Percentiles rank a stretch among this genome's conserved stretches.
These are phyloP conservation scores for Trichoderma hamatum DNA, from an alignment of 2,329 filamentous ascomycete genomes.

Conservation along the genomic window DNA sequence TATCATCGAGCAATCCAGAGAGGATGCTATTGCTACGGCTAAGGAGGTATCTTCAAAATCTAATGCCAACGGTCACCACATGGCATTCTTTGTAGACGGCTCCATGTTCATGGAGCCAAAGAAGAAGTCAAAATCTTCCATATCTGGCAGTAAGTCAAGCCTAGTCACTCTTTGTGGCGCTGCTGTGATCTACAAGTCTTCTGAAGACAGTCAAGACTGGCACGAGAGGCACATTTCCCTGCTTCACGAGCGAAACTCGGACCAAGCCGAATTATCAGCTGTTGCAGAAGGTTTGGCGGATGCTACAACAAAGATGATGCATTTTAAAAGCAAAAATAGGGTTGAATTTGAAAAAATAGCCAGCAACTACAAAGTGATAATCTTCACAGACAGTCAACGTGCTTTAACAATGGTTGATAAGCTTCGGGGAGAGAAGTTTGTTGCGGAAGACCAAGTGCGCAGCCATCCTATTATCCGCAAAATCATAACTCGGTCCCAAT, in stretches of 20 bases:
- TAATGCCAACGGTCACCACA: not conserved
- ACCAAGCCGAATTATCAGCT: fast-evolving
- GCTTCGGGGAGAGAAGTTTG: not conserved
- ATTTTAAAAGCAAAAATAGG: not conserved
- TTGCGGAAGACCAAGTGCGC: not conserved
- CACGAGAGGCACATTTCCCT: not conserved
- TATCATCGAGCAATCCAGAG: not conserved
- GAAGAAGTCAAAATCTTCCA: not conserved
- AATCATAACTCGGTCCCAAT: not conserved
- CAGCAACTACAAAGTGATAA: not conserved
- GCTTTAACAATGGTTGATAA: not conserved
- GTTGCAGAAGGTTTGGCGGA: not conserved
- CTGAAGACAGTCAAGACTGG: not conserved
- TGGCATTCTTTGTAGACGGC: not conserved
- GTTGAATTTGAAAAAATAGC: not conserved
- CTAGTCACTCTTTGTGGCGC: not conserved
- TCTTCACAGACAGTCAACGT: not conserved
- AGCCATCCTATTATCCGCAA: not conserved
- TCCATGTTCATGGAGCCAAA: not conserved
- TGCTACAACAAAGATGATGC: not conserved
- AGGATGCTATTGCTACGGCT: not conserved
- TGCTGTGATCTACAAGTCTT: not conserved
- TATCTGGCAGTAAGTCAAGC: fast-evolving
- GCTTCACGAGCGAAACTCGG: not conserved
- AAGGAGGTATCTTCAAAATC: not conserved